Percentiles rank a stretch among this genome's conserved stretches.
Conservation (phyloP, 495 filamentous ascomycete species). For the Lasiosphaeriaceae sp. region DNA sequence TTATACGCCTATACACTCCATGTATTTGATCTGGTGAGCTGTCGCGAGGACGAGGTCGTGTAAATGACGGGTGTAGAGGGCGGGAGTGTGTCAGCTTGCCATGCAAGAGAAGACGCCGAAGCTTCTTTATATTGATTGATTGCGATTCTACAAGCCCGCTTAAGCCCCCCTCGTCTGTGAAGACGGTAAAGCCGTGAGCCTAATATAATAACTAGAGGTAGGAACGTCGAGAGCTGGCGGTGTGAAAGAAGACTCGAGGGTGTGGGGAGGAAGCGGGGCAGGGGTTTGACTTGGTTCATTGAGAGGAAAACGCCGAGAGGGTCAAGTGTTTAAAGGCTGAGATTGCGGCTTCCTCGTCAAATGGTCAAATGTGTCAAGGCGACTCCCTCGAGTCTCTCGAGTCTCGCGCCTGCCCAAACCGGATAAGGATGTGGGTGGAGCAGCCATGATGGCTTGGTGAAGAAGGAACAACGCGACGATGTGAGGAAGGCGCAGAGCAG, state of each 20-base stretch:
- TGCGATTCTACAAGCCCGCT: not conserved
- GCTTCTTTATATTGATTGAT: constrained; percentile 15
- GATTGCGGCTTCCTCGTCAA: no score
- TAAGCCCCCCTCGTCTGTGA: not conserved
- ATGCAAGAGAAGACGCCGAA: constrained; percentile 21
- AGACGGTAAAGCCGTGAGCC: constrained; percentile 6
- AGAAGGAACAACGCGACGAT: not conserved
- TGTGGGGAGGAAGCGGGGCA: constrained; percentile 7
- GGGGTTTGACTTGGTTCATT: no score
- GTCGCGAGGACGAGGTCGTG: no score
- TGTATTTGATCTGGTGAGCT: no score
- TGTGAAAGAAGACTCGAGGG: constrained; percentile 1
- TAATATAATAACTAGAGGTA: no score
- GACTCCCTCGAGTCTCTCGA: no score
- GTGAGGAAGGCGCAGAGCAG: not conserved
- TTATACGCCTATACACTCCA: no score
- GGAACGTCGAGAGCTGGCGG: not conserved
- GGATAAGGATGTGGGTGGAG: not conserved
- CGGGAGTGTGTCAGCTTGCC: constrained; percentile 1
- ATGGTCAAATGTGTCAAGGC: no score
- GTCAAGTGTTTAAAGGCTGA: not conserved
- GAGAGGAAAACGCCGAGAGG: constrained; percentile 16
- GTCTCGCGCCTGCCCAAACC: not conserved
- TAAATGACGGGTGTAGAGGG: not conserved
- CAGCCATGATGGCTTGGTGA: no score